A percentile compares a stretch with the other conserved stretches of the same genome.
These are phyloP conservation scores for Eucalyptus sp. DNA, from an alignment of 345 rosid species.

Conservation along the genomic window DNA sequence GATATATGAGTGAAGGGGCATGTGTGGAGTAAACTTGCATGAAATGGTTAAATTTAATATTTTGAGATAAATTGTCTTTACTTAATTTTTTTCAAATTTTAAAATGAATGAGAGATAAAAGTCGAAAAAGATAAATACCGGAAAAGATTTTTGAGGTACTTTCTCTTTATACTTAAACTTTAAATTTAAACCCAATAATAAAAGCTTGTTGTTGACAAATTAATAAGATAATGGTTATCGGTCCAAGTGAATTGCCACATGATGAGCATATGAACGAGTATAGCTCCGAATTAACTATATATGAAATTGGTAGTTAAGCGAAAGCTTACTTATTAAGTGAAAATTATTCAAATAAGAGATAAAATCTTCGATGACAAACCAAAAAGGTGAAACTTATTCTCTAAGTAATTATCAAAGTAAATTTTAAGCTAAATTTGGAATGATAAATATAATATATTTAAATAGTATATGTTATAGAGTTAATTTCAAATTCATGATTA, in stretches of 20 bases:
- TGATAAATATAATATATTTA: neutral
- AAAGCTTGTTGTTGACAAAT: neutral
- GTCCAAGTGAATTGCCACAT: neutral
- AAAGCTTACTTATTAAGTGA: neutral
- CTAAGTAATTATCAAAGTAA: too few relatives aligned
- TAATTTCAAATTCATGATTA: too few relatives aligned
- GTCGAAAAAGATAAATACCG: too few relatives aligned
- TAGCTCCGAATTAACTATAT: rapidly evolving
- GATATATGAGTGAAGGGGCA: too few relatives aligned
- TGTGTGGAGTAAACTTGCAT: too few relatives aligned
- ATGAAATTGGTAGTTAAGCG: neutral
- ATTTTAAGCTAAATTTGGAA: neutral
- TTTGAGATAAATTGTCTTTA: too few relatives aligned
- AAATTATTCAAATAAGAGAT: neutral
- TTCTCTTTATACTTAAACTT: neutral
- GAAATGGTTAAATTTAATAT: too few relatives aligned
- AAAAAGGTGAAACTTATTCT: neutral
- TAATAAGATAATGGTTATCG: neutral
- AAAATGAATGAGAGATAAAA: too few relatives aligned
- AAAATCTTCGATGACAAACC: neutral
- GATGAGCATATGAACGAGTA: neutral
- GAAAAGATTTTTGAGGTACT: too few relatives aligned
- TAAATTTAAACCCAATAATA: too few relatives aligned
- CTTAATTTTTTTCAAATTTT: too few relatives aligned
- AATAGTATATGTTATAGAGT: neutral